Conservation (phyloP, 139 green algal species). For the Desmodesmus armatus region DNA sequence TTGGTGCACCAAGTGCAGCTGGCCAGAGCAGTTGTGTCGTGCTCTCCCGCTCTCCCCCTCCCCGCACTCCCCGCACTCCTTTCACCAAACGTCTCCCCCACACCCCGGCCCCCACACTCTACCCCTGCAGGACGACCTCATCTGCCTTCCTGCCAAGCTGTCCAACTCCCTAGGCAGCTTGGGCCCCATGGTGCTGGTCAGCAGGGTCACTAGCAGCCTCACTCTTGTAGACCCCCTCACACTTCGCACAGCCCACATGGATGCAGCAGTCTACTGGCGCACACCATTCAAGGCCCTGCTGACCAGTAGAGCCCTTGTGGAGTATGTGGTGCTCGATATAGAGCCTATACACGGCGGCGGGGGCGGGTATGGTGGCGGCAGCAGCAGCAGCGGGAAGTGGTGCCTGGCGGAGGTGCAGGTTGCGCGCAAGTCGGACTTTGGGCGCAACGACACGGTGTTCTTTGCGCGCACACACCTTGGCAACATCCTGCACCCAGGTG, state of each 20-base stretch:
- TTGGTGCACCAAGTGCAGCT: too few species aligned
- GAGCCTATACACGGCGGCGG: conserved; percentile 64
- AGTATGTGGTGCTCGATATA: conserved; percentile 95
- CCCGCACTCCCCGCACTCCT: background rate
- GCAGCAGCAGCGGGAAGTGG: conserved; percentile 20
- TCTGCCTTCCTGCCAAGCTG: conserved; percentile 90
- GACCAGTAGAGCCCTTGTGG: conserved; percentile 73
- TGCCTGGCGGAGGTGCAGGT: conserved; percentile 72
- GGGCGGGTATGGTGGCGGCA: conserved; percentile 1
- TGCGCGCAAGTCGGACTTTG: conserved; percentile 89
- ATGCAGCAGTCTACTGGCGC: conserved; percentile 86
- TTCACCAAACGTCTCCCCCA: background rate
- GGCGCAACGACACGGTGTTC: conserved; percentile 89
- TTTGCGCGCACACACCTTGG: conserved; percentile 89
- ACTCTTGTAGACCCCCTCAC: conserved; percentile 89
- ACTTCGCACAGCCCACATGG: conserved; percentile 77
- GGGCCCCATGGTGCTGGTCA: conserved; percentile 91
- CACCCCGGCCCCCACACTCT: background rate
- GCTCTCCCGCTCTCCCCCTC: background rate
- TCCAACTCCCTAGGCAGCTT: conserved; percentile 77
- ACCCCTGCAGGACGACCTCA: conserved; percentile 90
- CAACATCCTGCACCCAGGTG: conserved; percentile 82
- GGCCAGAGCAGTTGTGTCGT: too few species aligned
- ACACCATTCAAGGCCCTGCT: conserved; percentile 76
- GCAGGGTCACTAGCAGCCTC: conserved; percentile 87